Conservation (phyloP, 2,329 filamentous ascomycete genomes). For the Spiromastix sp. region DNA sequence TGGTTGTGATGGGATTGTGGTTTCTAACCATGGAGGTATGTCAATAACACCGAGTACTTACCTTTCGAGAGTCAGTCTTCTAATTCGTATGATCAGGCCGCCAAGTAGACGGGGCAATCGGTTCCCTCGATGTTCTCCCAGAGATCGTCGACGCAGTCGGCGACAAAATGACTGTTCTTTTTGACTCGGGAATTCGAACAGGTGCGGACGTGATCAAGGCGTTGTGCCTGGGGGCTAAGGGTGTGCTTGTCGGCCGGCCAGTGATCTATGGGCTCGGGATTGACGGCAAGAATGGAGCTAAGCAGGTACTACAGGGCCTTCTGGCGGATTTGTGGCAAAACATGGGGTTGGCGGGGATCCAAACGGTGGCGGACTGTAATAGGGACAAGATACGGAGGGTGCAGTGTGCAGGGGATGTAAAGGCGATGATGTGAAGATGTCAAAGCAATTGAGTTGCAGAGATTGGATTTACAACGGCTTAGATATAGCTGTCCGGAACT, state of each 20-base stretch:
- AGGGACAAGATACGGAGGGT: slow-evolving; percentile 11
- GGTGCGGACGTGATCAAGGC: slow-evolving; percentile 41
- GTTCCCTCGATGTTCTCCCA: slow-evolving; percentile 39
- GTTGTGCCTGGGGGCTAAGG: slow-evolving; percentile 45
- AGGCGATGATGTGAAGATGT: slow-evolving; percentile 10
- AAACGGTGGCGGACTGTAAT: slow-evolving; percentile 12
- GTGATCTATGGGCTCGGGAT: slow-evolving; percentile 49
- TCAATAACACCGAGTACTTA: too few species aligned
- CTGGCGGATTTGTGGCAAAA: slow-evolving; percentile 35
- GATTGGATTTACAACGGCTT: too few species aligned
- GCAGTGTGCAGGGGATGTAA: slow-evolving; percentile 12
- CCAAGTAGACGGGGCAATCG: slow-evolving; percentile 37
- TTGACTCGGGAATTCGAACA: slow-evolving; percentile 36
- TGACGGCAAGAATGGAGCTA: slow-evolving; percentile 45
- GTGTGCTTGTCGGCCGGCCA: slow-evolving; percentile 47
- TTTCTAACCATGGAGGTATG: slow-evolving; percentile 42
- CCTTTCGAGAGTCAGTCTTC: too few species aligned
- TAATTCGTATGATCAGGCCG: too few species aligned
- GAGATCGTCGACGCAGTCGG: slow-evolving; percentile 40
- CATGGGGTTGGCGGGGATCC: slow-evolving; percentile 16
- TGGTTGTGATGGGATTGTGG: slow-evolving; percentile 27
- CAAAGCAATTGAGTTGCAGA: too few species aligned
- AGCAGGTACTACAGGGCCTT: slow-evolving; percentile 40
- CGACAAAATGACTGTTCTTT: slow-evolving; percentile 30
- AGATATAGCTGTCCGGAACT: too few species aligned